Evolutionary conservation across 805 yeast genomes (phyloP), one percentile per base, ranked within the genome.

Genomic region (Saccharomycopsis schoenii): DNA sequence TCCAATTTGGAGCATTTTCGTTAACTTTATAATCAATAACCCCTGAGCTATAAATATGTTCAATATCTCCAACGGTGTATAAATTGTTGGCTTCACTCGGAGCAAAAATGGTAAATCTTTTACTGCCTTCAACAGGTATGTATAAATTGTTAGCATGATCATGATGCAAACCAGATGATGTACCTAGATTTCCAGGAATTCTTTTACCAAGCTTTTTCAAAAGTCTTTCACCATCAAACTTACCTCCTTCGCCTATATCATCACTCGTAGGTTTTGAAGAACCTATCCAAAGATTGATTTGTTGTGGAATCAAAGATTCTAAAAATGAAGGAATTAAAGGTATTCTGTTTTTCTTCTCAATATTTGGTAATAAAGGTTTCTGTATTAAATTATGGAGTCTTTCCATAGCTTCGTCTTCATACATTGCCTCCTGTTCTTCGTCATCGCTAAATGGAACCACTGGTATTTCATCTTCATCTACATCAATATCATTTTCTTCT

Each of bases 111-210:
- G 92, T 86, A 69, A 87, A 87, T 62, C 91, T 69, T 67, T 87
- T 87, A 8, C 66, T 68, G 0, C 93, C 94, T 34, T 77, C 71
- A 1, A 83, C 68, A 1, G 87, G 80, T 4, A 86, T 75, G 68
- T 87, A 87, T 41, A 87, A 72, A 67, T 87, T 87, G 68, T 86
- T 92, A 1, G 92, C 89, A 71, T 86, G 92, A 69, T 87, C 93
- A 69, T 87, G 93, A 66, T 87, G 93, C 12, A 87, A 72, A 0
- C 93, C 93, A 1, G 91, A 84, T 0, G 90, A 84, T 0, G 84
- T 75, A 1, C 86, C 86, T 1, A 76, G 74, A 2, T 2, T 8
- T 0, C 81, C 80, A 0, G 89, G 86, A 0, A 85, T 71, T 24
- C 72, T 72, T 67, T 82, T 80, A 0, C 89, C 89, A 4, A 83